Evolutionary conservation across 2,329 filamentous ascomycete genomes (phyloP).

Genomic region (Fusarium pseudoanthophilum): DNA sequence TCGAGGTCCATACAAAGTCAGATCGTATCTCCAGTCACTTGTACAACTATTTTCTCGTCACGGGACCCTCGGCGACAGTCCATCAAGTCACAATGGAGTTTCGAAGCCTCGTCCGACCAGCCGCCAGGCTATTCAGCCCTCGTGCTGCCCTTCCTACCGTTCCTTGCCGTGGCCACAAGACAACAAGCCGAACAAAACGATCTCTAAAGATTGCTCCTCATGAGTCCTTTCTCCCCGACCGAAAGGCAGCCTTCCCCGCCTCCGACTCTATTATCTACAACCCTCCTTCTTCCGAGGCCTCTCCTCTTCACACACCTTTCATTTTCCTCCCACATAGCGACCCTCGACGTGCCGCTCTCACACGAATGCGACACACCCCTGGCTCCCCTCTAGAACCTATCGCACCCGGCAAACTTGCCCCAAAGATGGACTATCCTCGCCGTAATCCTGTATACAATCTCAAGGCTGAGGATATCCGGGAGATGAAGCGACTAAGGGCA

Average conservation of each 20-base stretch:
- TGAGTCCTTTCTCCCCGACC: constrained; percentile 64
- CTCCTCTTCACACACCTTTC: constrained; percentile 73
- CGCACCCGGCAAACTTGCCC: constrained; percentile 47
- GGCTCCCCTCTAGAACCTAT: constrained; percentile 35
- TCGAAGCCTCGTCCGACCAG: constrained; percentile 50
- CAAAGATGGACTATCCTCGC: constrained; percentile 49
- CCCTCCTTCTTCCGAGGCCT: constrained; percentile 63
- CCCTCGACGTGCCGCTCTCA: constrained; percentile 62
- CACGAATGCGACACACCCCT: constrained; percentile 55
- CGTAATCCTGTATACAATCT: constrained; percentile 62
- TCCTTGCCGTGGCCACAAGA: constrained; percentile 59
- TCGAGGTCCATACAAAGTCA: constrained; percentile 21
- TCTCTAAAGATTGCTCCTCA: constrained; percentile 70
- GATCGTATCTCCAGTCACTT: neutral
- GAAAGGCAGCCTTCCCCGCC: constrained; percentile 45
- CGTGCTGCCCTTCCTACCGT: constrained; percentile 43
- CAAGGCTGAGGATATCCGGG: constrained; percentile 64
- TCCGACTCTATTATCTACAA: constrained; percentile 64
- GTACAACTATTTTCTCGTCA: neutral
- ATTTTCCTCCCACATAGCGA: constrained; percentile 71
- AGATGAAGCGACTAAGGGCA: constrained; percentile 67
- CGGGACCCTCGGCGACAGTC: constrained; percentile 7
- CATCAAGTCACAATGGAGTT: constrained; percentile 49
- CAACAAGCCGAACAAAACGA: constrained; percentile 64
- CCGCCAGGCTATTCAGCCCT: constrained; percentile 47